Base-by-base conservation (phyloP, 768 basidiomycete genomes). In the Termitomyces sp. region DNA sequence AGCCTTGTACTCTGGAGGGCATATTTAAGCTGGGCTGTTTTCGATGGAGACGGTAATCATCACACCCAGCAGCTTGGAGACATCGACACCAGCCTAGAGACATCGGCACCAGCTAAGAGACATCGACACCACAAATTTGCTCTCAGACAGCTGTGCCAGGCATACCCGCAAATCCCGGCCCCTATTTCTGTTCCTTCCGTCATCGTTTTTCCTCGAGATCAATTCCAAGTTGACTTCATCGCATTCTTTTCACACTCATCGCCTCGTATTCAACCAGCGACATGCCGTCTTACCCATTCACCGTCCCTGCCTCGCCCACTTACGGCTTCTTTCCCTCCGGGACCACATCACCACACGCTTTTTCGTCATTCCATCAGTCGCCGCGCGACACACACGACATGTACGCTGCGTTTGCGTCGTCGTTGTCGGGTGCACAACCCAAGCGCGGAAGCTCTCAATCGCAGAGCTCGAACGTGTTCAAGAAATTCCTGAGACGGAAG, bases 321-420 rank as follows among this genome's bases (percentile, higher is more conserved):
- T 82, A 70, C 61, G 81, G 80, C 55, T 77, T 84, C 71, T 85
- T 86, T 73, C 84, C 84, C 34, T 67, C 74, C 15, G 77, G 76
- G 49, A 71, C 77, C 5, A 73, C 81, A 22, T 77, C 78, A 12
- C 83, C 84, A 51, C 81, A 83, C 54, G 78, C 82, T 12, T 84
- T 86, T 65, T 66, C 72, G 11, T 62, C 74, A 43, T 74, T 85
- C 53, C 78, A 83, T 65, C 80, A 80, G 67, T 77, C 81, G 61
- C 84, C 84, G 38, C 82, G 84, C 51, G 81, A 84, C 60, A 65
- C 73, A 3, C 81, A 86, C 62, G 68, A 70, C 59, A 81, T 83
- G 79, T 84, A 81, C 68, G 73, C 82, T 38, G 72, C 80, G 4
- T 75, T 83, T 54, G 60, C 70, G 28, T 59, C 68, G 45, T 64